Evolutionary conservation across 371 early-diverging fungal species (phyloP), one percentile per base, ranked within the genome.

Genomic region (Rhizopus sp.): DNA sequence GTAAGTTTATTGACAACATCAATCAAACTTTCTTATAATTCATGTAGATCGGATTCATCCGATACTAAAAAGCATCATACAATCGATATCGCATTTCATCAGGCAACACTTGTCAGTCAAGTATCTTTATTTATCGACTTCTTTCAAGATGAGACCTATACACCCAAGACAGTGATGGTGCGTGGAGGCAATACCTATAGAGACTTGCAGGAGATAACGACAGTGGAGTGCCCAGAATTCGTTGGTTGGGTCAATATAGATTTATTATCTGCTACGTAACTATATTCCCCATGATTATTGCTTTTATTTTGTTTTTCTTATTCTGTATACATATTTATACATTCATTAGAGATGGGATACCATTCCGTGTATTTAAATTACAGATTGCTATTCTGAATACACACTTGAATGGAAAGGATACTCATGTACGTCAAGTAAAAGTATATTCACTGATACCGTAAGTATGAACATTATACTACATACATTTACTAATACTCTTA

Each of bases 71-170:
- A 39, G 35, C 53, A 73, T 34, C 72, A 72, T 60, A 70, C 73
- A 2, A 61, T 75, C 40, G 71, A 73, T 40, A 30, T 78, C 13
- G 40, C 52, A 3, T 73, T 79, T 53, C 59, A 59, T 40, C 68
- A 69, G 31, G 69, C 75, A 3, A 77, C 69, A 5, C 50, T 70
- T 13, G 66, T 80, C 23, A 67, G 63, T 69, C 78, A 87, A 66
- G 68, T 95, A 8, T 84, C 90, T 0, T 59, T 98, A 4, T 93
- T 87, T 63, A 70, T 92, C 37, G 92, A 93, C 61, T 84, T 68
- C 55, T 81, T 81, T 49, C 86, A 88, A 63, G 98, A 98, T 64
- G 96, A 97, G 59, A 91, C 90, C 57, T 98, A 98, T 72, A 94
- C 95, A 3, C 97, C 98, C 3, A 80, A 84, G 60, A 74, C 77